These are phyloP conservation scores for Aspergillus coremiiformis DNA, from an alignment of 495 filamentous ascomycete species.

Conservation along the genomic window DNA sequence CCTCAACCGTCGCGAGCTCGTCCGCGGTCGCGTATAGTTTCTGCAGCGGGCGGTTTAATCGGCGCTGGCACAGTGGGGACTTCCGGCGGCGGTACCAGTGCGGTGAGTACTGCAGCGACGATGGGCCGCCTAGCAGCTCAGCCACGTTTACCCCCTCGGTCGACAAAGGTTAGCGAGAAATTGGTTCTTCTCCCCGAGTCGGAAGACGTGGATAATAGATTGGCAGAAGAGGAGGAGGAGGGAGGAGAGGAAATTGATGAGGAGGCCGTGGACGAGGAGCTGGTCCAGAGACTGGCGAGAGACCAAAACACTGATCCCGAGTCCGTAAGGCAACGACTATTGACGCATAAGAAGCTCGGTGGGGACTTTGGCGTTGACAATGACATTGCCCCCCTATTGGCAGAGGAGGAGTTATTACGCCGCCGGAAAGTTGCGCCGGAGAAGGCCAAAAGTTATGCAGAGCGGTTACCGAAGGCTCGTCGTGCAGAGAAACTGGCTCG, in stretches of 20 bases:
- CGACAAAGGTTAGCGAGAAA: constrained; percentile 90
- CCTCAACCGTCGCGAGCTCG: constrained; percentile 50
- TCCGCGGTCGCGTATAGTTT: constrained; percentile 36
- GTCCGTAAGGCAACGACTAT: constrained; percentile 27
- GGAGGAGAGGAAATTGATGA: constrained; percentile 45
- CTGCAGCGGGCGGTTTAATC: constrained; percentile 30
- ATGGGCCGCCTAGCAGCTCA: constrained; percentile 43
- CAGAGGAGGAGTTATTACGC: constrained; percentile 67
- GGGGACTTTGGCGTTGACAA: constrained; percentile 52
- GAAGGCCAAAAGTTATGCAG: constrained; percentile 87
- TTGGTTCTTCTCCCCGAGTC: constrained; percentile 91
- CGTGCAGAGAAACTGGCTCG: constrained; percentile 80
- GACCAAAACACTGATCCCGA: constrained; percentile 37
- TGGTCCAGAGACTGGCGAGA: constrained; percentile 31
- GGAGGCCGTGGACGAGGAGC: constrained; percentile 43
- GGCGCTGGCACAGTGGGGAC: constrained; percentile 12
- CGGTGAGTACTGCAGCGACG: constrained; percentile 17
- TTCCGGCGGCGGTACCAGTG: constrained; percentile 11
- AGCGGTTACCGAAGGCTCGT: constrained; percentile 83
- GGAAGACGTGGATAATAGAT: constrained; percentile 30
- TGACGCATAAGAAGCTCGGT: constrained; percentile 33
- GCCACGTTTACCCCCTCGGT: constrained; percentile 76
- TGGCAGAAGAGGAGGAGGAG: constrained; percentile 40
- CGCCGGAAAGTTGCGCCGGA: constrained; percentile 50
- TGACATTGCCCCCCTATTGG: constrained; percentile 62